Conservation (phyloP, 129 eudicot species). For the Helichrysum umbraculigerum region DNA sequence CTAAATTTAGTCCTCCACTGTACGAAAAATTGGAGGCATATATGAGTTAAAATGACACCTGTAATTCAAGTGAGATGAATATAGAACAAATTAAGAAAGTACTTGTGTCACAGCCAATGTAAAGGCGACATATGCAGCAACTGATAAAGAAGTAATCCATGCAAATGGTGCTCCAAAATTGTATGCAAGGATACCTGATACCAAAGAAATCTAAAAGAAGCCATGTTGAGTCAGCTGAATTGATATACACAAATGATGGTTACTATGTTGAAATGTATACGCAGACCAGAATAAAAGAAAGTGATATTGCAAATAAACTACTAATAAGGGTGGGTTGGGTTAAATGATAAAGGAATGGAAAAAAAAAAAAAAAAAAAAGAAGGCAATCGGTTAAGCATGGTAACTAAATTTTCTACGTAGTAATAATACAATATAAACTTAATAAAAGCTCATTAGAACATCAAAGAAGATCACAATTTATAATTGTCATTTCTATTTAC, state of each 20-base stretch:
- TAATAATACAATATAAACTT: not conserved
- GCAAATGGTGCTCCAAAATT: constrained; percentile 97
- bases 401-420: not conserved
- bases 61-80: constrained; percentile 6
- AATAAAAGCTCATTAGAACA: not conserved
- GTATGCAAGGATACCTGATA: constrained; percentile 92
- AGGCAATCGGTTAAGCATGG: not conserved
- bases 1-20: constrained; percentile 98
- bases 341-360: not conserved
- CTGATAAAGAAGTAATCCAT: constrained; percentile 89
- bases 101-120: constrained; percentile 92
- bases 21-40: constrained; percentile 18
- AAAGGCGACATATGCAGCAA: constrained; percentile 79
- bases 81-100: constrained; percentile 1
- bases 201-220: constrained; percentile 80
- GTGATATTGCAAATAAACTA: not conserved
- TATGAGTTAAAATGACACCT: constrained; percentile 14
- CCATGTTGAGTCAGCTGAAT: constrained; percentile 32
- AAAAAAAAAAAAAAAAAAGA: not conserved
- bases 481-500: not conserved
- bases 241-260: constrained; percentile 10
- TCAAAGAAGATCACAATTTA: not conserved
- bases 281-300: not conserved
- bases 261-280: constrained; percentile 8
- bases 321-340: not conserved